Conservation (phyloP, 2,329 filamentous ascomycete genomes). For the Lecanosticta acicola region DNA sequence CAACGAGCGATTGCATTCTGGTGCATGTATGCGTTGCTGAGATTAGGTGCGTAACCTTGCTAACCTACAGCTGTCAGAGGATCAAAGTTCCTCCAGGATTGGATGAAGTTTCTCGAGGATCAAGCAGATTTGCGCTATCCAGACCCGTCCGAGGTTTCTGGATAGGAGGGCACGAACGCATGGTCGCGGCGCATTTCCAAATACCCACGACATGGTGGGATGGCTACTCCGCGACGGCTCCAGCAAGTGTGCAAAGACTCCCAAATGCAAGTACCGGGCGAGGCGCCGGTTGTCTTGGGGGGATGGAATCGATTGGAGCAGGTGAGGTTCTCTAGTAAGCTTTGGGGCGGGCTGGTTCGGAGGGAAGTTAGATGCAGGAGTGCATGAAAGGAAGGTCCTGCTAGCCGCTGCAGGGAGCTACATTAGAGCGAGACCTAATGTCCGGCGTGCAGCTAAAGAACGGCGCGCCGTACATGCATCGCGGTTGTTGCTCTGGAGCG, state of each 20-base stretch:
- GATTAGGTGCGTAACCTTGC: conserved; percentile 8
- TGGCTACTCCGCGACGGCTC: too few species aligned
- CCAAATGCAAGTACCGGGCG: neutral
- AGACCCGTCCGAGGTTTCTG: conserved; percentile 49
- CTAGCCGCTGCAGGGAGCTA: neutral
- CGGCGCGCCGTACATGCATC: neutral
- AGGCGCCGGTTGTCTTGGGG: neutral
- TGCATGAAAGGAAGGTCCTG: neutral
- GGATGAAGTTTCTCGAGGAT: conserved; percentile 90
- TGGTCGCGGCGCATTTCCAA: neutral
- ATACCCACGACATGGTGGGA: neutral
- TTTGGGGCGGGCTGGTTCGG: neutral
- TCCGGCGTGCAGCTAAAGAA: neutral
- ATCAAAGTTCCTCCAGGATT: conserved; percentile 75
- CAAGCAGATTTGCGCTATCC: conserved; percentile 86
- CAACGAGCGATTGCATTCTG: neutral
- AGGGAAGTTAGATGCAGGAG: neutral
- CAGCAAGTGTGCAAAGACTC: too few species aligned
- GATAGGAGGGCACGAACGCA: too few species aligned
- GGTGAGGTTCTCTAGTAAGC: neutral
- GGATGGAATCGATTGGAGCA: neutral
- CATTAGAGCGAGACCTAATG: neutral
- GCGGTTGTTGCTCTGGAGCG: too few species aligned
- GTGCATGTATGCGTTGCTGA: conserved; percentile 1
- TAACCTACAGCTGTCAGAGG: conserved; percentile 51